Percentiles rank a stretch among this genome's conserved stretches.
These are phyloP conservation scores for Penicillium hordei DNA, from an alignment of 2,329 filamentous ascomycete genomes.

Conservation along the genomic window DNA sequence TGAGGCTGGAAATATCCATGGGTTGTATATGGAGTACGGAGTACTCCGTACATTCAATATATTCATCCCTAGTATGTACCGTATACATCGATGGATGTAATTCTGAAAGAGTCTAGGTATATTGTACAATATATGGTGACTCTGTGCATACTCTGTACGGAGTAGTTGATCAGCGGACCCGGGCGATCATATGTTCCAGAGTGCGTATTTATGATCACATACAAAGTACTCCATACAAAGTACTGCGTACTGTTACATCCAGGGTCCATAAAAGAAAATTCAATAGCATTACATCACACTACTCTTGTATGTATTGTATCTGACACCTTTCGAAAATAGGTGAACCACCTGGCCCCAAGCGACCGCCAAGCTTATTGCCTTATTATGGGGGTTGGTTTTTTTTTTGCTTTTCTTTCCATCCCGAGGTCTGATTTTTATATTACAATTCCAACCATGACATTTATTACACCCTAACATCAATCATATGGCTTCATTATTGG, in stretches of 20 bases:
- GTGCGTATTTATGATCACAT: not conserved
- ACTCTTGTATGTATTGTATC: too few species aligned
- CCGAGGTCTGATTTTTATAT: not conserved
- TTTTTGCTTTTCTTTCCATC: too few species aligned
- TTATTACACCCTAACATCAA: not conserved
- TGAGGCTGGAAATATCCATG: not conserved
- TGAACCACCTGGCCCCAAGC: not conserved
- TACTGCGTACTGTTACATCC: not conserved
- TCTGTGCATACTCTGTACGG: not conserved
- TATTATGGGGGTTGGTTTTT: too few species aligned
- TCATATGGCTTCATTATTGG: too few species aligned
- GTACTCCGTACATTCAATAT: too few species aligned
- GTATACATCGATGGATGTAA: too few species aligned
- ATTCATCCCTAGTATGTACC: too few species aligned
- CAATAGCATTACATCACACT: not conserved
- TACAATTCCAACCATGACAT: not conserved
- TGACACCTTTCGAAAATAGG: not conserved
- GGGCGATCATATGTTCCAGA: not conserved
- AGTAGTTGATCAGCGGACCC: not conserved
- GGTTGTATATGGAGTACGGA: not conserved
- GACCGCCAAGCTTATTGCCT: not conserved
- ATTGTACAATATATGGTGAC: not conserved
- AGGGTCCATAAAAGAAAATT: not conserved
- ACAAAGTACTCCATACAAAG: not conserved
- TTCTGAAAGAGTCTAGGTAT: too few species aligned